phyloP scores from a whole-genome alignment of 768 basidiomycete genomes.

The Tylopilus intermedius region DNA sequence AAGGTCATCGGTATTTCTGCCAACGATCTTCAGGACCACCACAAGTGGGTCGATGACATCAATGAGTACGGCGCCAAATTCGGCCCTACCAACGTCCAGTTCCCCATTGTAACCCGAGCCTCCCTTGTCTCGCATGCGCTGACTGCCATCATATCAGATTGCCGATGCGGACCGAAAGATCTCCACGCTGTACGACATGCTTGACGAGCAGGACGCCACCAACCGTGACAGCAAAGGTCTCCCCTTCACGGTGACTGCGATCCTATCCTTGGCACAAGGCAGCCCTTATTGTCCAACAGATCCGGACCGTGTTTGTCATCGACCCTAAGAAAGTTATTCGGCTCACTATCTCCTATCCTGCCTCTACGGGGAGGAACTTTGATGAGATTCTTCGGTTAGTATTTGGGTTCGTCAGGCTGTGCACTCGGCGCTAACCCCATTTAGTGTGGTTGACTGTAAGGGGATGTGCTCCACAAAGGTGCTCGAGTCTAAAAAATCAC shows the following conservation, averaged over 20 bases:
- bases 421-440: slow-evolving; percentile 6
- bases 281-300: slow-evolving; percentile 35
- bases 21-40: slow-evolving; percentile 81
- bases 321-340: slow-evolving; percentile 97
- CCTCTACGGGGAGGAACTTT: slow-evolving; percentile 94
- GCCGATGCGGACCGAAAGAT: slow-evolving; percentile 87
- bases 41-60: slow-evolving; percentile 87
- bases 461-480: slow-evolving; percentile 31
- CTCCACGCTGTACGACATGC: slow-evolving; percentile 88
- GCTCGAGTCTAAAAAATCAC: slow-evolving; percentile 19
- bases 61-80: slow-evolving; percentile 68
- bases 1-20: slow-evolving; percentile 94
- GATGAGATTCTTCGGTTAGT: slow-evolving; percentile 57
- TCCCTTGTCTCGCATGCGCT: slow-evolving; percentile 4
- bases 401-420: neutral
- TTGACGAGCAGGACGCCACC: slow-evolving; percentile 91
- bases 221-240: slow-evolving; percentile 83
- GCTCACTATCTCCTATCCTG: slow-evolving; percentile 86
- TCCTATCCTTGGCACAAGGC: neutral
- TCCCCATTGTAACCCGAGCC: slow-evolving; percentile 69
- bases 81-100: slow-evolving; percentile 71
- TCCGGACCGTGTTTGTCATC: slow-evolving; percentile 95
- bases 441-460: slow-evolving; percentile 69
- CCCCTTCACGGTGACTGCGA: slow-evolving; percentile 73
- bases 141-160: slow-evolving; percentile 48